A percentile compares a stretch with the other conserved stretches of the same genome.
phyloP scores from a whole-genome alignment of 768 basidiomycete species.

The Leucocoprinus sp. region DNA sequence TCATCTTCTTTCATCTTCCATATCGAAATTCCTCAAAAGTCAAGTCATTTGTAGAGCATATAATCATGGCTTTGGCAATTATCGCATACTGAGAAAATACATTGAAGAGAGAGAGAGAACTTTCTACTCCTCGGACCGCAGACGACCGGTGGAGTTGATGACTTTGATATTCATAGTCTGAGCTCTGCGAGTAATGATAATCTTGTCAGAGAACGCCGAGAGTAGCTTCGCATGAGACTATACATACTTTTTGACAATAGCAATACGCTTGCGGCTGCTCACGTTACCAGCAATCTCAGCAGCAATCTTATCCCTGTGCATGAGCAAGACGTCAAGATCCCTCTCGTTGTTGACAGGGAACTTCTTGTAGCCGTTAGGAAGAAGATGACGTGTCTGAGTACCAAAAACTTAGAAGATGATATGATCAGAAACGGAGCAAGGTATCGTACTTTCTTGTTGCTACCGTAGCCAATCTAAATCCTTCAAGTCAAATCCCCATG shows the following conservation, averaged over 20 bases:
- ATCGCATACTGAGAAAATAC: slow-evolving; percentile 46
- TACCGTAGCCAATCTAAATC: slow-evolving; percentile 74
- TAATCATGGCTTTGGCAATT: slow-evolving; percentile 37
- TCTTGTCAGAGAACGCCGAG: no score
- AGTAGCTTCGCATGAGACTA: no score
- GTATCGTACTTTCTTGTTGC: slow-evolving; percentile 66
- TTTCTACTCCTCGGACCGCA: slow-evolving; percentile 88
- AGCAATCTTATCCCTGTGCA: slow-evolving; percentile 96
- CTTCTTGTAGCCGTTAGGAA: slow-evolving; percentile 94
- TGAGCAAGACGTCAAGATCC: slow-evolving; percentile 90
- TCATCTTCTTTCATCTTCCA: neutral
- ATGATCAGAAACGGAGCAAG: slow-evolving; percentile 27
- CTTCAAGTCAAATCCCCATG: slow-evolving; percentile 2
- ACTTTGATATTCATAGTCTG: slow-evolving; percentile 87
- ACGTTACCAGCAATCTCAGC: slow-evolving; percentile 97
- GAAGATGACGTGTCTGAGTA: slow-evolving; percentile 79
- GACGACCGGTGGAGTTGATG: slow-evolving; percentile 85
- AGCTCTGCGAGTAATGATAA: slow-evolving; percentile 49
- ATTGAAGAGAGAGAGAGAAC: slow-evolving; percentile 32
- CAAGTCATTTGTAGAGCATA: slow-evolving; percentile 5
- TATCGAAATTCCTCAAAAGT: neutral
- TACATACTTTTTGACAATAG: slow-evolving; percentile 78
- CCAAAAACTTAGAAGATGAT: slow-evolving; percentile 6
- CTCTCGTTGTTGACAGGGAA: slow-evolving; percentile 90
- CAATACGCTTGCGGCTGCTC: slow-evolving; percentile 88